Conservation (phyloP, 306 rosid species). For the Castanopsis chinensis region DNA sequence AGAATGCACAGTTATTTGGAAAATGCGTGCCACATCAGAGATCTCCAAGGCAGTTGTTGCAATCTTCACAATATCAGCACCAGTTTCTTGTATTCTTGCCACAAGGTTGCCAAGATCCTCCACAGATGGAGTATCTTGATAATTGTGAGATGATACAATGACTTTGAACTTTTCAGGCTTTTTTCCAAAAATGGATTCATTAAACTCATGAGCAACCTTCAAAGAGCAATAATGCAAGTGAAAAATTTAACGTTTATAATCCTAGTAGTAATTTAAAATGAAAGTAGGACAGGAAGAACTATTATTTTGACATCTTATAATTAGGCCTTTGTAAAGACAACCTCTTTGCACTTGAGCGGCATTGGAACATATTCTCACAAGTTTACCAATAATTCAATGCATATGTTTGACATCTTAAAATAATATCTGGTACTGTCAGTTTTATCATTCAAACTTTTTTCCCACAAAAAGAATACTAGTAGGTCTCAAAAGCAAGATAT, state of each 20-base stretch:
- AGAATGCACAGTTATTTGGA: constrained; percentile 74
- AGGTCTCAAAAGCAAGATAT: background rate
- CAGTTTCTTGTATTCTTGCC: constrained; percentile 81
- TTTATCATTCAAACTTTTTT: background rate
- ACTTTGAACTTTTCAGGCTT: constrained; percentile 58
- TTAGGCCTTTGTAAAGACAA: background rate
- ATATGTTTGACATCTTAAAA: background rate
- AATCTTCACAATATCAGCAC: constrained; percentile 94
- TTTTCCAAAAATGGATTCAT: constrained; percentile 59
- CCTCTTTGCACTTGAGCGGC: background rate
- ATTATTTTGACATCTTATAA: background rate
- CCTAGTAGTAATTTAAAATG: constrained; percentile 16
- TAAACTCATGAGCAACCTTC: constrained; percentile 82
- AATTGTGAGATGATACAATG: constrained; percentile 94
- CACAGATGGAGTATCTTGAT: constrained; percentile 69
- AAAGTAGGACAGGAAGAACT: background rate
- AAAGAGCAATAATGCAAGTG: constrained; percentile 29
- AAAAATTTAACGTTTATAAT: constrained; percentile 21
- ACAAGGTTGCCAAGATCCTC: constrained; percentile 93
- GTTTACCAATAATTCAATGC: background rate
- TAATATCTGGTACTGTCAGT: background rate
- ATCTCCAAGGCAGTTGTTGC: constrained; percentile 88
- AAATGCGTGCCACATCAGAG: constrained; percentile 74
- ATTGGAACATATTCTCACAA: background rate
- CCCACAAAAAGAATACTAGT: background rate